Evolutionary conservation across 2,329 filamentous ascomycete species (phyloP), one percentile per base, ranked within the genome.

Genomic region (Cercospora sp.): DNA sequence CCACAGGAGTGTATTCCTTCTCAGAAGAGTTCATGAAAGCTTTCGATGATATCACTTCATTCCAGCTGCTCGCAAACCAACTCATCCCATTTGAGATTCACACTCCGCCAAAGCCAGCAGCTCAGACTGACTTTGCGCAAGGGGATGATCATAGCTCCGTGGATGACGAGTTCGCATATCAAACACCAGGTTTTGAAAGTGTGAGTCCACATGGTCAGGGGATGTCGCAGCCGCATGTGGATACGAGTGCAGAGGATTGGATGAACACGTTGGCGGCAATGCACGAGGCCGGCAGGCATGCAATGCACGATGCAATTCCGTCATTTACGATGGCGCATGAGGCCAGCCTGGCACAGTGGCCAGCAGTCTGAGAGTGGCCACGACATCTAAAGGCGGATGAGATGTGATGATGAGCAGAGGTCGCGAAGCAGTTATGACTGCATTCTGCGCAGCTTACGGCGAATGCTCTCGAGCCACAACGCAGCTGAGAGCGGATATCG

Each of bases 51-150:
- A 33, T 69, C 6, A 45, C 58, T 7, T 66, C 45, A 10, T 72
- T 66, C 51, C 67, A 64, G 7, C 67, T 72, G 62, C 28, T 67
- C 26, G 60, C 68, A 2, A 64, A 71, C 23, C 51, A 64, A 16
- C 62, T 72, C 16, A 67, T 72, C 16, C 70, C 70, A n/a, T 69
- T 68, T 30, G 70, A 69, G 45, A 59, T 61, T 20, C 67, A 69
- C 31, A 69, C 70, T 20, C 60, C 59, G n/a, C 64, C 70, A 5
- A 67, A 60, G 31, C 55, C 66, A 13, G 36, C 63, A 28, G 63
- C 67, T 20, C 42, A 53, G 57, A 18, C 63, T n/a, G 60, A 57
- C 20, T 57, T 51, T 12, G 26, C 42, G 28, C 31, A 63, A 9
- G 10, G 18, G 3, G 62, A 60, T 57, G 64, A 67, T 12, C 60